Conservation (phyloP, 768 basidiomycete genomes). For the Hortiboletus flavorubellus region DNA sequence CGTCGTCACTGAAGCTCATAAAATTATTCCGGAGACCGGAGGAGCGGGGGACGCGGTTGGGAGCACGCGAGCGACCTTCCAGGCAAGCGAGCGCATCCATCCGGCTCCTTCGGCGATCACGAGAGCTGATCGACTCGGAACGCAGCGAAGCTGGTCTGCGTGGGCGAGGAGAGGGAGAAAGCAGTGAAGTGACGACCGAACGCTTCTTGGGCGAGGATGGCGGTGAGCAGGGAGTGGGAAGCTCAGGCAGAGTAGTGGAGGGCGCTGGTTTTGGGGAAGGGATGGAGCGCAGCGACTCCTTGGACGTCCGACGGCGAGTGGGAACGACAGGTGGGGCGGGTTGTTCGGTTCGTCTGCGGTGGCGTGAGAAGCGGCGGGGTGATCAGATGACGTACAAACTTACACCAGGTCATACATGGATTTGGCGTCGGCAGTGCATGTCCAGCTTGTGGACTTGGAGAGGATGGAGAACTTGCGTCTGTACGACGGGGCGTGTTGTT, state of each 20-base stretch:
- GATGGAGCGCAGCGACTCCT: conserved; percentile 44
- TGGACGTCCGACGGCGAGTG: conserved; percentile 33
- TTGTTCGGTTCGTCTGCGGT: conserved; percentile 24
- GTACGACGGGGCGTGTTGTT: conserved; percentile 38
- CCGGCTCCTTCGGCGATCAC: conserved; percentile 45
- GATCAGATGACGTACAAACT: not conserved
- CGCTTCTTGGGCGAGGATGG: conserved; percentile 3
- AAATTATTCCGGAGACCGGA: conserved; percentile 43
- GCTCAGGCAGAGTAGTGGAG: conserved; percentile 47
- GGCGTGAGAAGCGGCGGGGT: not conserved
- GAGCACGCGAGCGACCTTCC: conserved; percentile 46
- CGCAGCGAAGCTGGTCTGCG: conserved; percentile 17
- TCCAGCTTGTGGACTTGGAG: conserved; percentile 32
- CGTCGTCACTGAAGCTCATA: conserved; percentile 68
- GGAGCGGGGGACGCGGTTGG: conserved; percentile 17
- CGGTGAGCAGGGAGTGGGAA: conserved; percentile 27
- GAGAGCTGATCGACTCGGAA: conserved; percentile 43
- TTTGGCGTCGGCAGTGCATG: conserved; percentile 13
- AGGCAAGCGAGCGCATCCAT: conserved; percentile 61
- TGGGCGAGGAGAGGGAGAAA: conserved; percentile 11
- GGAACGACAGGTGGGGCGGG: conserved; percentile 1
- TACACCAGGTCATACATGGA: conserved; percentile 14
- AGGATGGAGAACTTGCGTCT: conserved; percentile 33
- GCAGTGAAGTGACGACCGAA: conserved; percentile 17
- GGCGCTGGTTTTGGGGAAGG: conserved; percentile 63